Evolutionary conservation across 441 rosid species (phyloP).

Genomic region (Erodium texanum): DNA sequence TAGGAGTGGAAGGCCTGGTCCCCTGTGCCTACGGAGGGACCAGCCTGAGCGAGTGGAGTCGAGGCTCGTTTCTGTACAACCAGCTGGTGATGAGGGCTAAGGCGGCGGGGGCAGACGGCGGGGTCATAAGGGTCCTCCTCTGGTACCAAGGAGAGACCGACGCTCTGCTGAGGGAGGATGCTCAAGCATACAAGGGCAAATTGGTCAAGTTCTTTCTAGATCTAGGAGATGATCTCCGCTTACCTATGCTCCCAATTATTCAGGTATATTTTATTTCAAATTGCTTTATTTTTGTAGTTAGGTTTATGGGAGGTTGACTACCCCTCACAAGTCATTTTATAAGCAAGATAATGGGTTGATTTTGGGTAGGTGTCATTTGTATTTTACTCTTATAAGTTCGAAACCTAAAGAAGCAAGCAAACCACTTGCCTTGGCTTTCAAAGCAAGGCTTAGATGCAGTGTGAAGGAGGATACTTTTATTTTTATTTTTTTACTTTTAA

Average conservation of each 20-base stretch:
- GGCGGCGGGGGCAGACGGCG: slow-evolving; percentile 36
- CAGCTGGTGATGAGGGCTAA: slow-evolving; percentile 42
- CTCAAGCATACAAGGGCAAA: slow-evolving; percentile 38
- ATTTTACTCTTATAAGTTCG: too few relatives aligned
- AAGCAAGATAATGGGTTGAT: too few relatives aligned
- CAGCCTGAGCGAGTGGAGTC: slow-evolving; percentile 53
- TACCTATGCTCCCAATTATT: slow-evolving; percentile 6
- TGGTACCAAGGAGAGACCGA: slow-evolving; percentile 94
- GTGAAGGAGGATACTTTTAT: too few relatives aligned
- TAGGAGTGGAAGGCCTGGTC: slow-evolving; percentile 56
- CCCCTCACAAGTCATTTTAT: too few relatives aligned
- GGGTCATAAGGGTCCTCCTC: slow-evolving; percentile 42
- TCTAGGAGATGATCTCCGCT: slow-evolving; percentile 24
- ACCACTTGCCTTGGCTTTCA: too few relatives aligned
- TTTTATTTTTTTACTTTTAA: too few relatives aligned
- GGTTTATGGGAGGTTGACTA: too few relatives aligned
- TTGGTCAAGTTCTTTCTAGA: slow-evolving; percentile 43
- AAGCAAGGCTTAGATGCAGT: too few relatives aligned
- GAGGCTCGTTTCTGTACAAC: slow-evolving; percentile 47
- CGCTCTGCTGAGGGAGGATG: slow-evolving; percentile 37
- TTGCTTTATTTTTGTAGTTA: background rate
- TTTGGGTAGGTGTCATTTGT: too few relatives aligned
- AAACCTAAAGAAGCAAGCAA: too few relatives aligned
- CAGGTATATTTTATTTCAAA: slow-evolving; percentile 8
- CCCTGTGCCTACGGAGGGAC: slow-evolving; percentile 87